Conservation (phyloP, 805 yeast genomes). For the Metschnikowia picachoensis region DNA sequence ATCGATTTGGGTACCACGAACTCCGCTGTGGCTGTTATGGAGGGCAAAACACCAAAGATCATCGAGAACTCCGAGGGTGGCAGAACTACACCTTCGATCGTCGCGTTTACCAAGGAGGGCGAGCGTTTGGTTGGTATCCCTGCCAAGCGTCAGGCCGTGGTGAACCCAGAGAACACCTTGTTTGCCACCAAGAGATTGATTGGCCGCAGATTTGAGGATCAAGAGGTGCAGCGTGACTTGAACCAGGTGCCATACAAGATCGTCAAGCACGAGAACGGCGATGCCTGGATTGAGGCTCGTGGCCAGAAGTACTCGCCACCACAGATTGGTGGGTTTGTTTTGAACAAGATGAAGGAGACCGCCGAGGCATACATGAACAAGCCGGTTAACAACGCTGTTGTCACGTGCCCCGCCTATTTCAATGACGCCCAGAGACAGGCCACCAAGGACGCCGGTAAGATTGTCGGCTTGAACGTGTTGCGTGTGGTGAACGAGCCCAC, state of each 20-base stretch:
- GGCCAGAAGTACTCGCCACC: conserved; percentile 90
- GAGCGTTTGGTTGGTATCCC: conserved; percentile 91
- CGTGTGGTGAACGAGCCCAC: conserved; percentile 91
- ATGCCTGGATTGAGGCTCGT: conserved; percentile 92
- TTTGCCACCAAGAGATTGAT: conserved; percentile 94
- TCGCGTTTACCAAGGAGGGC: conserved; percentile 80
- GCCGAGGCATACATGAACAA: conserved; percentile 91
- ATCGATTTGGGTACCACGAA: conserved; percentile 87
- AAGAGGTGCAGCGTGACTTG: conserved; percentile 87
- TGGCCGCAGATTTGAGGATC: conserved; percentile 87
- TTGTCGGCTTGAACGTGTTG: conserved; percentile 87
- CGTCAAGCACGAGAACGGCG: conserved; percentile 87
- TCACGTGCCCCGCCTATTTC: conserved; percentile 87
- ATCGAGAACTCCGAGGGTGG: conserved; percentile 69
- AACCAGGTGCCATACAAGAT: conserved; percentile 87
- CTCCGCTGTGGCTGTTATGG: conserved; percentile 85
- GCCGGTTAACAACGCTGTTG: conserved; percentile 83
- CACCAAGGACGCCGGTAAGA: conserved; percentile 96
- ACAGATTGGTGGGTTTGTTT: conserved; percentile 88
- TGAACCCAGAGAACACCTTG: conserved; percentile 89
- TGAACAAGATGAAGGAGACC: conserved; percentile 97
- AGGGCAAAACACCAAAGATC: conserved; percentile 71
- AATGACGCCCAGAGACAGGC: conserved; percentile 92
- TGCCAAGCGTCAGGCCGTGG: conserved; percentile 94
- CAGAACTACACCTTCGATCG: conserved; percentile 84